Base-by-base conservation (phyloP, 169 alveolate genomes). In the Eimeria sp. region DNA sequence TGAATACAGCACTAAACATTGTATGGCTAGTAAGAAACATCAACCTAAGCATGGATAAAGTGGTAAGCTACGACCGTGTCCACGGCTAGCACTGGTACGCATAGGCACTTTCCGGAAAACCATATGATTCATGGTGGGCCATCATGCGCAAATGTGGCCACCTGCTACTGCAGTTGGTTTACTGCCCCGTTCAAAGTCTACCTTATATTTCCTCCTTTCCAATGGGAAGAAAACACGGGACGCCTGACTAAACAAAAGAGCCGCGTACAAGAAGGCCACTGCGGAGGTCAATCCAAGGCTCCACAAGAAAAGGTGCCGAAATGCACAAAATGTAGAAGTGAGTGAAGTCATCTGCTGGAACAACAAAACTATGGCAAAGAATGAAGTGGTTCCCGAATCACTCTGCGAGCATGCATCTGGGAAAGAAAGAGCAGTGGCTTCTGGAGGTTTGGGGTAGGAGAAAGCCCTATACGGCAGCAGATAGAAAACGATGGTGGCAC, bases 141-240 rank as follows among this genome's bases (percentile, higher is more conserved):
- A 13, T 43, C 20, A 40, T 9, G 45, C 14, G 22, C 7, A 76
- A 47, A n/a, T 78, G 83, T 73, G 83, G 83, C 27, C 18, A 73
- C 54, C 83, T 73, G 51, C 18, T 18, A 13, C 34, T 49, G 88
- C 67, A 9, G 43, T 2, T 40, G 63, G 14, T 4, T 20, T 34
- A 18, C 20, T 45, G 47, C 70, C 47, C 65, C 49, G 47, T n/a
- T n/a, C 67, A 78, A n/a, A 45, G 47, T 47, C 65, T 47, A 67
- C 67, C 49, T 25, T 63, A 9, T 51, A 78, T 47, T 16, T 11
- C 25, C 25, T 47, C 88, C 10, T 0, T 40, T 51, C 11, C 51
- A 65, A 30, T 22, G 83, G 94, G 30, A 65, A 43, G 84, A 63
- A 87, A 63, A 87, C 27, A 27, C 94, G 94, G 45, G 83, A 72